These are phyloP conservation scores for Cystofilobasidium macerans DNA, from an alignment of 768 basidiomycete species.

Conservation along the genomic window DNA sequence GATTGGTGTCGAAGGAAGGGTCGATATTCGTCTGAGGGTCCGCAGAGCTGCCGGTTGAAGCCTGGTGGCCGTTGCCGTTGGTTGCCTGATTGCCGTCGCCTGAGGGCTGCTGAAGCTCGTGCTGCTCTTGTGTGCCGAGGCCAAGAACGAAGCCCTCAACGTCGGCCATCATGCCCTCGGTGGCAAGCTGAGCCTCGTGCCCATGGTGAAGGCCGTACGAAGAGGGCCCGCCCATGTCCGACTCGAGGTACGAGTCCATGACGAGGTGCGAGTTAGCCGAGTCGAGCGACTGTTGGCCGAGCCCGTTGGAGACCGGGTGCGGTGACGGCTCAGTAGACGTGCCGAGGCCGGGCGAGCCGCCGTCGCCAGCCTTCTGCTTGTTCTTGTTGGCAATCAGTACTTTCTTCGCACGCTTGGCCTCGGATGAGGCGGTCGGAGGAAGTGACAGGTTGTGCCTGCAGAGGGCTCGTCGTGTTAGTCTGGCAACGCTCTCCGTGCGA, in stretches of 20 bases:
- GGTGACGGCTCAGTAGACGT: not conserved
- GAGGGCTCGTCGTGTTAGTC: not conserved
- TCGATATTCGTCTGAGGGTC: too few relatives aligned
- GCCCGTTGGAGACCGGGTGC: not conserved
- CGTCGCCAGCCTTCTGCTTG: not conserved
- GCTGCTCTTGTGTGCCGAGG: not conserved
- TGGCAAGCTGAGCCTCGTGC: not conserved
- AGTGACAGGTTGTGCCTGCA: not conserved
- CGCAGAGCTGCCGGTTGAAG: too few relatives aligned
- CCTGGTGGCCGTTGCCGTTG: too few relatives aligned
- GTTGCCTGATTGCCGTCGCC: not conserved
- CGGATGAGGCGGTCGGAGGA: not conserved
- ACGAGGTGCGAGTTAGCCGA: not conserved
- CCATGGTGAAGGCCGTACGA: not conserved
- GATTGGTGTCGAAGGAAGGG: too few relatives aligned
- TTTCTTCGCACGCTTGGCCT: not conserved
- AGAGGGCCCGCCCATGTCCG: not conserved
- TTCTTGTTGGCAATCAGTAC: too few relatives aligned
- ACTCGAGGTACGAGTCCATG: slow-evolving; percentile 1
- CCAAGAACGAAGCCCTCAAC: not conserved
- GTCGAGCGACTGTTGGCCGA: not conserved
- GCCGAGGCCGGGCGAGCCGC: not conserved
- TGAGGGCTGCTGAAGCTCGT: not conserved
- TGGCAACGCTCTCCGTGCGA: too few relatives aligned
- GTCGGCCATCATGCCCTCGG: not conserved